Evolutionary conservation across 1,284 basidiomycete genomes (phyloP).

Genomic region (Ustilago vetiveriae): DNA sequence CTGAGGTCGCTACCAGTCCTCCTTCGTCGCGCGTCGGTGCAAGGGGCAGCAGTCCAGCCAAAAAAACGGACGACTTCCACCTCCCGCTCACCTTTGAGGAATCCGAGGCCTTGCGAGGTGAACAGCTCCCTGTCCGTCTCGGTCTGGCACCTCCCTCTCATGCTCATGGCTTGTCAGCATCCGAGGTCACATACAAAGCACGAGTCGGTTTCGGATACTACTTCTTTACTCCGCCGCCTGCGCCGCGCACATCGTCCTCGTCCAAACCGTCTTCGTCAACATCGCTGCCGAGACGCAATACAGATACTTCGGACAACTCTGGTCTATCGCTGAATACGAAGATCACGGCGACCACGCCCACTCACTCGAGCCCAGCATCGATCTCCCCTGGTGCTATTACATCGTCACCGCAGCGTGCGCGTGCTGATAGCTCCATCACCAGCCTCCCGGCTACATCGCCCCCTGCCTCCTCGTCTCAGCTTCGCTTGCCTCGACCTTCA

Average conservation of each 20-base stretch:
- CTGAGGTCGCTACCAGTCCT: not conserved
- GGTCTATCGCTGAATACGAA: constrained; percentile 2
- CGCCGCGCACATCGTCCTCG: not conserved
- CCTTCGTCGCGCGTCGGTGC: not conserved
- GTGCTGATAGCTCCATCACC: constrained; percentile 18
- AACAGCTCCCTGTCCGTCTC: constrained; percentile 51
- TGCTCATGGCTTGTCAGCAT: constrained; percentile 15
- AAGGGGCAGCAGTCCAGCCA: not conserved
- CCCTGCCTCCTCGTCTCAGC: not conserved
- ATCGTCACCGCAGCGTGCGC: constrained; percentile 10
- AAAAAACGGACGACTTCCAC: constrained; percentile 26
- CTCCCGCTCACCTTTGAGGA: constrained; percentile 35
- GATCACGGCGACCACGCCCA: not conserved
- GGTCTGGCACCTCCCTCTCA: constrained; percentile 52
- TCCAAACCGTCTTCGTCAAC: constrained; percentile 3
- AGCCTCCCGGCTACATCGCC: constrained; percentile 12
- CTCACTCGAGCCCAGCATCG: constrained; percentile 11
- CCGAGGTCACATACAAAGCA: constrained; percentile 39
- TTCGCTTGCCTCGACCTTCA: constrained; percentile 24
- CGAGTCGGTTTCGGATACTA: constrained; percentile 48
- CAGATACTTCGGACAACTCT: constrained; percentile 12
- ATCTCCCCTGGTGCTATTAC: constrained; percentile 5
- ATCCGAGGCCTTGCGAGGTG: constrained; percentile 22
- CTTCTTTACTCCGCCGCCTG: constrained; percentile 52
- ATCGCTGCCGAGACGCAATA: constrained; percentile 15